Base-by-base conservation (phyloP, 1,284 basidiomycete species). In the Moesziomyces sp. region DNA sequence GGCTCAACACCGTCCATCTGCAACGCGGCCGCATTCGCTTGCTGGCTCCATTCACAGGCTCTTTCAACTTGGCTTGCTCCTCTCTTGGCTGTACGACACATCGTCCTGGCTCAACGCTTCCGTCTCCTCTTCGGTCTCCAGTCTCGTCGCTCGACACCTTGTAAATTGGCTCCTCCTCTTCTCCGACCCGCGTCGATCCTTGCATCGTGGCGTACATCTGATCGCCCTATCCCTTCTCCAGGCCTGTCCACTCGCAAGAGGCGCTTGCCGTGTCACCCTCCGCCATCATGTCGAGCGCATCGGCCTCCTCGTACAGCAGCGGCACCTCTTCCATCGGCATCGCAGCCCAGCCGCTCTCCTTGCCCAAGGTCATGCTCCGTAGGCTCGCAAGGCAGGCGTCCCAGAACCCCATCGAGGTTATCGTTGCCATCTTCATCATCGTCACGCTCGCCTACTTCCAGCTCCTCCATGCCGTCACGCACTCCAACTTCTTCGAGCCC, bases 371-470 rank as follows among this genome's bases (percentile, higher is more conserved):
- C 52, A 56, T 77, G 66, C 65, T 79, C 28, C 60, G 76, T 18
- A 52, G 50, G 2, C 49, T 77, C n/a, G 78, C 77, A 16, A 47
- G 57, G 14, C 55, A 57, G 6, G 76, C 78, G 10, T 73, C 80
- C 3, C 64, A 66, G 26, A 79, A 77, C 40, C 88, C 88, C 11
- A 89, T 89, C 79, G 94, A 97, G 84, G 91, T 92, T 23, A 93
- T 96, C 76, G 93, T 96, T 58, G 89, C 90, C 81, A 91, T 92
- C 85, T 93, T 91, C 83, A 89, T 94, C 81, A 85, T 94, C 65
- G 91, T 91, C 38, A 97, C 94, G 3, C 88, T 97, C 45, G 91
- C 92, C 52, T 97, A 97, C 85, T 95, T 97, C 84, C 92, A 94
- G 84, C 88, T 96, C 68, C 88, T 97, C 60, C 89, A 90, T 68